Evolutionary conservation across 2,329 filamentous ascomycete genomes (phyloP), one percentile per base, ranked within the genome.

Genomic region (Diplodia scrobiculata): DNA sequence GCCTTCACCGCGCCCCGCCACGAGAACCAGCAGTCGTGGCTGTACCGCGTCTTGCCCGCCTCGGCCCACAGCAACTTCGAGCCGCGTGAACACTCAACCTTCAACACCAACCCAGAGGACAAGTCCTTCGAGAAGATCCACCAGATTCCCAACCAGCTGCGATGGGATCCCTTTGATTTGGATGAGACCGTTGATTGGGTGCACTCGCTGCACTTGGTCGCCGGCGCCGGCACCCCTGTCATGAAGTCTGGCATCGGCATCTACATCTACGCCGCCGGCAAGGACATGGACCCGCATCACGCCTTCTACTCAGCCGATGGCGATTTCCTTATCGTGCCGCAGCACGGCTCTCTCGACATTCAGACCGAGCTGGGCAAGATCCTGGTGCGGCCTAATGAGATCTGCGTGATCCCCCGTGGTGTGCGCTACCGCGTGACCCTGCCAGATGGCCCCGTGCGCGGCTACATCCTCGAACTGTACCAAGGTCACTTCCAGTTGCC

Each of bases 281-380:
- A 86, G 75, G 87, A 88, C 73, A 96, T 97, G 92, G 82, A 83
- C 58, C 79, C 83, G n/a, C 84, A 85, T 47, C 83, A 89, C 59
- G 91, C 91, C 0, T 96, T 93, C 76, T 96, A 94, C 82, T 93
- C 89, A 3, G 89, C 91, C 0, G 88, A 91, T 67, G 88, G 88
- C 17, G 88, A 90, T 72, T 84, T 88, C 68, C 78, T 90, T 63
- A 87, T 90, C 54, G 81, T 90, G 2, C 86, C 84, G 0, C 88
- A 90, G 67, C 83, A 87, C 69, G 88, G 88, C 13, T 79, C 83
- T 0, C 79, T 91, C 1, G 85, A 90, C 69, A 87, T 90, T 53
- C 87, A 88, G 72, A 90, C 88, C 2, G 88, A 90, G 72, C 82
- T 90, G 17, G 88, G 88, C 4, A 82, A 81, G 29, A 74, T 90